Evolutionary conservation across 2,329 filamentous ascomycete genomes (phyloP).

Genomic region (Ophiostoma himal-ulmi): DNA sequence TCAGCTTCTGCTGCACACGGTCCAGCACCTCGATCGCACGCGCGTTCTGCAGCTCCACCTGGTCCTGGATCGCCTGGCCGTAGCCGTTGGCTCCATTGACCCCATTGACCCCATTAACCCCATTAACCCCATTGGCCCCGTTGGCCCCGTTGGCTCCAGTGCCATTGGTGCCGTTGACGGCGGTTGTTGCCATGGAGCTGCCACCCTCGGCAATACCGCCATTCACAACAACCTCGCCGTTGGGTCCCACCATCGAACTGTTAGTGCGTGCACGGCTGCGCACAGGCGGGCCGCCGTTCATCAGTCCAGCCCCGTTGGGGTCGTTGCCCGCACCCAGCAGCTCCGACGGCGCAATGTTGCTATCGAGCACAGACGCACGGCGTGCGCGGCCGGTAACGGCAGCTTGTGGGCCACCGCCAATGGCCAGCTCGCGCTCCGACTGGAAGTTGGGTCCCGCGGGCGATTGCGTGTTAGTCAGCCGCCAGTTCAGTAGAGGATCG

Average conservation of each 20-base stretch:
- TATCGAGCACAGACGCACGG: constrained; percentile 64
- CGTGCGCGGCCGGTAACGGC: constrained; percentile 46
- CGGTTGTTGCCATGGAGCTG: constrained; percentile 26
- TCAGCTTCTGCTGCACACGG: constrained; percentile 91
- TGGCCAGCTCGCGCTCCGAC: constrained; percentile 52
- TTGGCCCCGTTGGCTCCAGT: background rate
- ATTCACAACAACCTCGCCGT: constrained; percentile 26
- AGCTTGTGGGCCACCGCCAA: constrained; percentile 40
- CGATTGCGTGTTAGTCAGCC: constrained; percentile 62
- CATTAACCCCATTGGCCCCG: background rate
- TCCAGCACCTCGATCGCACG: constrained; percentile 85
- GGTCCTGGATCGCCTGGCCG: constrained; percentile 35
- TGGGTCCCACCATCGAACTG: constrained; percentile 42
- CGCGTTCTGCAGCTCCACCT: constrained; percentile 81
- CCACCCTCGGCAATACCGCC: constrained; percentile 17
- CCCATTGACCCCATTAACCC: background rate
- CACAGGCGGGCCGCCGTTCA: constrained; percentile 41
- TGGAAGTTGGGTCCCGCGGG: constrained; percentile 63
- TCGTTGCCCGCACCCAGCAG: constrained; percentile 40
- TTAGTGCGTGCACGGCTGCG: constrained; percentile 56
- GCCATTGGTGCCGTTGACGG: constrained; percentile 21
- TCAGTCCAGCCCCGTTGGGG: constrained; percentile 28
- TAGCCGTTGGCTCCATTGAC: constrained; percentile 25
- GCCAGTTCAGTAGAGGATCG: constrained; percentile 97
- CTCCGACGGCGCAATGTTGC: constrained; percentile 54